These are phyloP conservation scores for Scheffersomyces illinoinensis DNA, from an alignment of 1,139 yeast genomes.

Conservation along the genomic window DNA sequence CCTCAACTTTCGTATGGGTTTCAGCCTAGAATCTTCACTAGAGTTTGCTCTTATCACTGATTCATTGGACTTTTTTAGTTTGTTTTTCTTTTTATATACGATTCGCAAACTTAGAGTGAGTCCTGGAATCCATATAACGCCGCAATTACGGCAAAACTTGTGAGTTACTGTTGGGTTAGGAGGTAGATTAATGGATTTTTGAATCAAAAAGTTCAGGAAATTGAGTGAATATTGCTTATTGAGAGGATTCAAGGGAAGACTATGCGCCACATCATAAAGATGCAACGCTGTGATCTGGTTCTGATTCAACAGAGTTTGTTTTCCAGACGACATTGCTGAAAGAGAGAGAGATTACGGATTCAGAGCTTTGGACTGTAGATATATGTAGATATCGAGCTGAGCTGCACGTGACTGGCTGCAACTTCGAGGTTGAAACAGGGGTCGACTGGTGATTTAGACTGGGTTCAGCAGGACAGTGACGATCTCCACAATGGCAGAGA, in stretches of 20 bases:
- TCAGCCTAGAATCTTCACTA: not conserved
- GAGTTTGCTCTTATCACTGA: not conserved
- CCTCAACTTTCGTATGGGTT: constrained; percentile 18
- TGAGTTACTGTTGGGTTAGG: constrained; percentile 13
- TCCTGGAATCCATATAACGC: constrained; percentile 47
- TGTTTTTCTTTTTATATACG: constrained; percentile 15
- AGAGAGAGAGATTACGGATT: not conserved
- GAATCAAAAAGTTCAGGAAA: constrained; percentile 22
- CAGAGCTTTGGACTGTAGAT: not conserved
- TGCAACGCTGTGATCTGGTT: constrained; percentile 18
- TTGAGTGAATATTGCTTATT: constrained; percentile 24
- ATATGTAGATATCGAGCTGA: not conserved
- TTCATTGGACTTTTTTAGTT: constrained; percentile 8
- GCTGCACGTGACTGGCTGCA: not conserved
- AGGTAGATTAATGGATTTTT: constrained; percentile 31
- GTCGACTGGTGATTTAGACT: not conserved
- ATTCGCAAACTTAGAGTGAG: constrained; percentile 35
- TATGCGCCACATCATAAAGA: constrained; percentile 32
- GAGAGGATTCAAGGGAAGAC: constrained; percentile 25
- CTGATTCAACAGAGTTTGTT: not conserved
- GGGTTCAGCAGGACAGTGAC: not conserved
- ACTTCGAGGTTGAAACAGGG: not conserved
- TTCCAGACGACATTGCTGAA: not conserved
- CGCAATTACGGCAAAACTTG: constrained; percentile 50
- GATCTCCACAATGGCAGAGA: not conserved